Percentiles rank a stretch among this genome's conserved stretches.
These are phyloP conservation scores for Sarocladiaceae sp. DNA, from an alignment of 2,329 filamentous ascomycete species.

Conservation along the genomic window DNA sequence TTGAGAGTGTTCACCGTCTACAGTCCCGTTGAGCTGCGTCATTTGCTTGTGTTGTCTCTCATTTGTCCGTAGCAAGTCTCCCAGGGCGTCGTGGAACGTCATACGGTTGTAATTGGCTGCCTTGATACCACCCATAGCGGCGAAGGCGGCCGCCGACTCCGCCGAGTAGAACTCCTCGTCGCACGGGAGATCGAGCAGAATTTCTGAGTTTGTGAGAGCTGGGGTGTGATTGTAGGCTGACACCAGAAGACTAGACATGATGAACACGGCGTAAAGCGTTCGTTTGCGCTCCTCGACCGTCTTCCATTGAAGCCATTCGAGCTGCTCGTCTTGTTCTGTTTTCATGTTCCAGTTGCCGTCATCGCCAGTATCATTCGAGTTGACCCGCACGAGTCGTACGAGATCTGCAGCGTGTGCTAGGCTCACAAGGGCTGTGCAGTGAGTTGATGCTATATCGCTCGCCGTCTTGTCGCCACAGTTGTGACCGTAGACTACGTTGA, in stretches of 20 bases:
- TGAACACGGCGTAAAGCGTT: slow-evolving; percentile 86
- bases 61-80: slow-evolving; percentile 72
- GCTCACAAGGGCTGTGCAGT: slow-evolving; percentile 85
- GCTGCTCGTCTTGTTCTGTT: slow-evolving; percentile 44
- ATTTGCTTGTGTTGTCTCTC: slow-evolving; percentile 53
- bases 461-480: slow-evolving; percentile 89
- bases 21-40: not conserved
- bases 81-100: slow-evolving; percentile 77
- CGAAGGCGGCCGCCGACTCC: slow-evolving; percentile 76
- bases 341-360: slow-evolving; percentile 39
- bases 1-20: slow-evolving; percentile 39
- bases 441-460: slow-evolving; percentile 85
- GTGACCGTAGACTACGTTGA: slow-evolving; percentile 93
- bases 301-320: slow-evolving; percentile 80
- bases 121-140: slow-evolving; percentile 65
- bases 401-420: slow-evolving; percentile 85
- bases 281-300: slow-evolving; percentile 83
- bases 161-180: slow-evolving; percentile 88
- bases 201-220: slow-evolving; percentile 88
- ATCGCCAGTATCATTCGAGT: slow-evolving; percentile 47
- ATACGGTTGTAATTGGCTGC: slow-evolving; percentile 64
- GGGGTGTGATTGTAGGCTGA: slow-evolving; percentile 91
- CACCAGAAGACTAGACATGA: slow-evolving; percentile 83
- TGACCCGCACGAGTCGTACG: slow-evolving; percentile 38
- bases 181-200: slow-evolving; percentile 80